Evolutionary conservation across 805 yeast species (phyloP), one percentile per base, ranked within the genome.

Genomic region (Ogataea methylovora): DNA sequence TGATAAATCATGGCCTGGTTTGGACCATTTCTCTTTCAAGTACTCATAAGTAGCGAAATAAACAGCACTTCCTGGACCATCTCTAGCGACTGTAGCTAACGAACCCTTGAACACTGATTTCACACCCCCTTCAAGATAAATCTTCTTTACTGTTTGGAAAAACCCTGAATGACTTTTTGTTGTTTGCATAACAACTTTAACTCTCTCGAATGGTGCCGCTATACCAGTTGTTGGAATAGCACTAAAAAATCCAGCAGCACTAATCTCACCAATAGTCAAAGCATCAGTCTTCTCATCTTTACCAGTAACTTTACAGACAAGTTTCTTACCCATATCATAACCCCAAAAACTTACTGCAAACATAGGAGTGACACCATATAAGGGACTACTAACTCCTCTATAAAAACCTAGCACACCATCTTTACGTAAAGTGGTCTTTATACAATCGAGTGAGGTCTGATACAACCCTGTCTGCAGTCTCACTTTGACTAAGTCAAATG

Each of bases 321-420:
- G 38, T 42, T 75, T 76, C 62, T 86, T 87, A 42, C 97, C 97
- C 34, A 85, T 67, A 52, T 87, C 97, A 59, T 92, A 90, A 52
- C 97, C 97, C 97, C 98, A 90, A 65, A 90, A 90, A 2, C 95
- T 83, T 17, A 92, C 92, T 2, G 97, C 97, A 66, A 92, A 92
- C 84, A 90, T 92, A 20, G 98, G 98, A 0, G 97, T 92, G 16
- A 90, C 97, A 17, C 98, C 98, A n/a, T 84, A 54, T 34, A 90
- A 63, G 3, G 98, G 98, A 11, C 97, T 95, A 10, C 84, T 68
- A 22, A 92, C 97, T 39, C 98, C 98, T 52, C 94, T 69, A 60
- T 90, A 90, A 44, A 90, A 76, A 1, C 97, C 97, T 18, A 67
- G 44, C 4, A 76, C 73, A 0, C 95, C 95, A 41, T 82, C 86